phyloP scores from a whole-genome alignment of 495 filamentous ascomycete genomes.

The Wilcoxina mikolae region DNA sequence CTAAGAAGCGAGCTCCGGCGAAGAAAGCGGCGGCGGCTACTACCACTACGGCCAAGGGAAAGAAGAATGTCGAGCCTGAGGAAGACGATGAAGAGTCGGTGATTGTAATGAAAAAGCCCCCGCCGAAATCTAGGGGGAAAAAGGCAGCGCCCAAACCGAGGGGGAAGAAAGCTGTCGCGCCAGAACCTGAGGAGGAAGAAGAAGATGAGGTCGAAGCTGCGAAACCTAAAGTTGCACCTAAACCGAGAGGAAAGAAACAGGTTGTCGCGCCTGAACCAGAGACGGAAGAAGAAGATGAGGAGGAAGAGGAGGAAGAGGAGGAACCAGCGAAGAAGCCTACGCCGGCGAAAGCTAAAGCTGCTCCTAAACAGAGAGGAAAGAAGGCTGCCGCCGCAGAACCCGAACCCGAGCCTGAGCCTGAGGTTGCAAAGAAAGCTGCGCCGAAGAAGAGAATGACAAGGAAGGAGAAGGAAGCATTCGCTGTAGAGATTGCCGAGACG shows the following conservation, averaged over 20 bases:
- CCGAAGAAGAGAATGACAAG: too few relatives aligned
- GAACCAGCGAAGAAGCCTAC: background rate
- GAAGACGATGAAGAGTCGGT: too few relatives aligned
- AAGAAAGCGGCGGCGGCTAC: background rate
- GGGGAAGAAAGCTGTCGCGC: background rate
- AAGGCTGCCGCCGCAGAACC: background rate
- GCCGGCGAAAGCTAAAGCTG: too few relatives aligned
- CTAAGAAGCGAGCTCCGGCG: slow-evolving; percentile 5
- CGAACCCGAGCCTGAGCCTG: background rate
- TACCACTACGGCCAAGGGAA: background rate
- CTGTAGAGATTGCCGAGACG: slow-evolving; percentile 23
- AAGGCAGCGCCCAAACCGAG: background rate
- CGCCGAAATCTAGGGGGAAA: too few relatives aligned
- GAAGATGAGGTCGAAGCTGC: background rate
- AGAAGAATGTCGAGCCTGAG: too few relatives aligned
- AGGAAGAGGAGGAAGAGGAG: slow-evolving; percentile 17
- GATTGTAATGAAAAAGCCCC: too few relatives aligned
- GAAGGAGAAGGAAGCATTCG: slow-evolving; percentile 4
- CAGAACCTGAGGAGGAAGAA: background rate
- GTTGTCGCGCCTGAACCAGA: background rate
- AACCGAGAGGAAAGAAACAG: background rate
- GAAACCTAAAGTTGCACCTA: background rate
- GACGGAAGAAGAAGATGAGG: slow-evolving; percentile 2
- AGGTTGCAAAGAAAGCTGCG: slow-evolving; percentile 5
- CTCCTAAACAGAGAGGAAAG: too few relatives aligned